These are phyloP conservation scores for Penicillium hesseltinei DNA, from an alignment of 2,329 filamentous ascomycete genomes.

Conservation along the genomic window DNA sequence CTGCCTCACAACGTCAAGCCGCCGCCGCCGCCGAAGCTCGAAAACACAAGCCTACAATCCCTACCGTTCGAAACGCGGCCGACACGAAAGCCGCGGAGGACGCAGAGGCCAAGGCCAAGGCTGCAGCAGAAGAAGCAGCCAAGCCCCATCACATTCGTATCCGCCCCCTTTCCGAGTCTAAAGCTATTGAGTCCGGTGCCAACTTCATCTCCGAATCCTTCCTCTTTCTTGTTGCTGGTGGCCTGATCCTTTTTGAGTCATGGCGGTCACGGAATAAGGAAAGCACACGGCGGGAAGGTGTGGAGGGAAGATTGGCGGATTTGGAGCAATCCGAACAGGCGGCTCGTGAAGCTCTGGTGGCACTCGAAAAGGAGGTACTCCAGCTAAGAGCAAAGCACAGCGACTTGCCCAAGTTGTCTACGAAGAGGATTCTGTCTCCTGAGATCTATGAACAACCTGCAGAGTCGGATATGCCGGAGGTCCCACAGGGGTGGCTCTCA, in stretches of 20 bases:
- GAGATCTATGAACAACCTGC: constrained; percentile 39
- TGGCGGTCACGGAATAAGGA: constrained; percentile 62
- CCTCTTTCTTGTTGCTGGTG: constrained; percentile 62
- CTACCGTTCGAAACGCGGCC: constrained; percentile 62
- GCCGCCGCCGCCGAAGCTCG: constrained; percentile 56
- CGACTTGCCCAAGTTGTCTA: constrained; percentile 25
- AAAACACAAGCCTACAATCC: constrained; percentile 51
- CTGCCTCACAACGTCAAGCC: constrained; percentile 48
- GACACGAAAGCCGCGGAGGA: constrained; percentile 58
- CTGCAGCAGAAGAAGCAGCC: constrained; percentile 46
- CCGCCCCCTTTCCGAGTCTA: constrained; percentile 63
- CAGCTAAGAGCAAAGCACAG: constrained; percentile 40
- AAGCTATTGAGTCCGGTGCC: constrained; percentile 67
- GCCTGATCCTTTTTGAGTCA: constrained; percentile 62
- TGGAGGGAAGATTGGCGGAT: constrained; percentile 58
- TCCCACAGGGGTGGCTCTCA: constrained; percentile 33
- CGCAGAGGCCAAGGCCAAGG: constrained; percentile 45
- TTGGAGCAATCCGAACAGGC: constrained; percentile 53
- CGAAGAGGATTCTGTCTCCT: constrained; percentile 39
- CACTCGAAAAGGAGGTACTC: constrained; percentile 48
- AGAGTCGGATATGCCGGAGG: constrained; percentile 10
- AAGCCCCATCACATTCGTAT: constrained; percentile 55
- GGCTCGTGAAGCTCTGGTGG: constrained; percentile 41
- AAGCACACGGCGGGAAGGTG: constrained; percentile 57
- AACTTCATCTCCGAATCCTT: constrained; percentile 69